Conservation (phyloP, 2,329 filamentous ascomycete species). For the Stagonosporopsis tanaceti region DNA sequence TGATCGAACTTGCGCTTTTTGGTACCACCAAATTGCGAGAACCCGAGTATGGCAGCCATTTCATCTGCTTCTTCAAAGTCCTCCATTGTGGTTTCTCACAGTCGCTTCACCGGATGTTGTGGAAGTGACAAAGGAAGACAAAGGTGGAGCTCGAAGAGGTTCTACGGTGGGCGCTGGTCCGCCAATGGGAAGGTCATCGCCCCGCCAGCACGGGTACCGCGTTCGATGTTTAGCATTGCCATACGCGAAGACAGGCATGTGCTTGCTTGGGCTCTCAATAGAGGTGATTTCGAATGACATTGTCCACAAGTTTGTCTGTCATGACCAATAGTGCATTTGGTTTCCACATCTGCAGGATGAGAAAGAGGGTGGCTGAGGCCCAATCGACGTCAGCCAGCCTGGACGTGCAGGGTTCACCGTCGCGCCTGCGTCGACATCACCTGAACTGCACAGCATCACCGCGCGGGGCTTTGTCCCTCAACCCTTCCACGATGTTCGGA, state of each 20-base stretch:
- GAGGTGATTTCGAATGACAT: not conserved
- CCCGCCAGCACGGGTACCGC: conserved; percentile 6
- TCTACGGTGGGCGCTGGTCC: conserved; percentile 5
- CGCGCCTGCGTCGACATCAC: conserved; percentile 10
- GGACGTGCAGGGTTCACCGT: conserved; percentile 12
- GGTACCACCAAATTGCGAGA: conserved; percentile 72
- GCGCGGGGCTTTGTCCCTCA: not conserved
- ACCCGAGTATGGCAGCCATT: conserved; percentile 74
- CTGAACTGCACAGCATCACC: conserved; percentile 11
- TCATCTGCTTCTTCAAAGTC: conserved; percentile 56
- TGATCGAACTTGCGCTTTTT: conserved; percentile 75
- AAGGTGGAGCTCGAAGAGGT: conserved; percentile 2
- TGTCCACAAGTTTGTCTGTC: not conserved
- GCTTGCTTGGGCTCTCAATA: not conserved
- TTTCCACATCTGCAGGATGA: not conserved
- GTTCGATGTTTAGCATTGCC: not conserved
- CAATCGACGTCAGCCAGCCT: conserved; percentile 20
- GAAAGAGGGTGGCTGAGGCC: conserved; percentile 12
- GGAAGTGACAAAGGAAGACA: not conserved
- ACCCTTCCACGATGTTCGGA: conserved; percentile 22
- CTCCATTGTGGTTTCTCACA: conserved; percentile 4
- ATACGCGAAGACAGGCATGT: not conserved
- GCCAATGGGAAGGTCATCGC: conserved; percentile 3
- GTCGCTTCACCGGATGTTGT: conserved; percentile 2
- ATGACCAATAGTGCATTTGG: not conserved